A percentile compares a stretch with the other conserved stretches of the same genome.
Evolutionary conservation across 768 basidiomycete species (phyloP).

Genomic region (Clavaria fumosa): DNA sequence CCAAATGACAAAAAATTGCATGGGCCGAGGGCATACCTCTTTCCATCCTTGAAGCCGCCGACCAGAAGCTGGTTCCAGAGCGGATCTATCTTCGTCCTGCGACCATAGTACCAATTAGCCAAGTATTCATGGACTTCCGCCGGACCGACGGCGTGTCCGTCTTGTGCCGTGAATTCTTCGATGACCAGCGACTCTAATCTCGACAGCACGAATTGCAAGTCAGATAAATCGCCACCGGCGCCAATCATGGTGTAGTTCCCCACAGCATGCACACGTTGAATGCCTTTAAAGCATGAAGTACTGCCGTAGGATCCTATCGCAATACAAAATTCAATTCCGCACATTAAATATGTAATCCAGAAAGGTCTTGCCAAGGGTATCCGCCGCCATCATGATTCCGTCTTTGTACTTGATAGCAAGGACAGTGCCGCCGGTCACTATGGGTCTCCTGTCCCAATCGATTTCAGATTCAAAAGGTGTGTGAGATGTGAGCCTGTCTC

Average conservation of each 20-base stretch:
- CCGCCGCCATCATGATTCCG: conserved; percentile 96
- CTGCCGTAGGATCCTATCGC: conserved; percentile 87
- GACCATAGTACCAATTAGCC: conserved; percentile 76
- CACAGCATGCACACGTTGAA: conserved; percentile 75
- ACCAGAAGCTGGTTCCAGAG: conserved; percentile 92
- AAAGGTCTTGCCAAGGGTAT: conserved; percentile 97
- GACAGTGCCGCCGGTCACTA: conserved; percentile 95
- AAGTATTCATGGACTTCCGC: conserved; percentile 88
- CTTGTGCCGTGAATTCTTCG: conserved; percentile 67
- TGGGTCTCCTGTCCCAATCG: conserved; percentile 60
- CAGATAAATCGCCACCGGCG: conserved; percentile 92
- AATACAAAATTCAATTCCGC: background rate
- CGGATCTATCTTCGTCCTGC: conserved; percentile 81
- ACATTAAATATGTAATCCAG: conserved; percentile 21
- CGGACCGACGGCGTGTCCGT: conserved; percentile 75
- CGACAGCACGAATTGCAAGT: conserved; percentile 86
- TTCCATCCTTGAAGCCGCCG: conserved; percentile 77
- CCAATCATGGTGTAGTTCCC: conserved; percentile 79
- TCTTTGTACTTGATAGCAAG: conserved; percentile 90
- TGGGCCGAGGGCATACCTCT: conserved; percentile 35
- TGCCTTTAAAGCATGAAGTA: conserved; percentile 89
- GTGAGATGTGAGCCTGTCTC: too few species aligned
- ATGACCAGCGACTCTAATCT: conserved; percentile 63
- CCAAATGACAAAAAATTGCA: background rate
- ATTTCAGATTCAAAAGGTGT: background rate